Percentiles rank a stretch among this genome's conserved stretches.
Conservation (phyloP, 495 filamentous ascomycete genomes). For the Neurospora sp. region DNA sequence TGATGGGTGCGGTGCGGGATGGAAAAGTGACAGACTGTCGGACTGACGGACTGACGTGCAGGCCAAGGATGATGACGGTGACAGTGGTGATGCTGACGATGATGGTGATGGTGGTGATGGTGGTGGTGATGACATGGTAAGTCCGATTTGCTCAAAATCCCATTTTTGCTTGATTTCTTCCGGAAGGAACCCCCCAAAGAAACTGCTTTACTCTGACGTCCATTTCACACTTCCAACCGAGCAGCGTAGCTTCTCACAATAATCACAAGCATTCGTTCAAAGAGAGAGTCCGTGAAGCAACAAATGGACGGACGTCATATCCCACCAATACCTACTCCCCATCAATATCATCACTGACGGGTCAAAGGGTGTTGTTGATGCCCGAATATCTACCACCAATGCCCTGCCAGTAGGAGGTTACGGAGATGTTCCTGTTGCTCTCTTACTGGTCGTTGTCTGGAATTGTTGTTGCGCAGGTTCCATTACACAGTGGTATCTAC, state of each 20-base stretch:
- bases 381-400: not conserved
- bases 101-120: not conserved
- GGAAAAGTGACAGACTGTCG: not conserved
- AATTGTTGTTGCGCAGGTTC: not conserved
- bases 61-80: not conserved
- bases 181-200: no score
- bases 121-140: not conserved
- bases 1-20: not conserved
- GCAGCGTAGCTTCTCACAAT: no score
- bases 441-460: not conserved
- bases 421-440: not conserved
- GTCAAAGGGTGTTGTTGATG: not conserved
- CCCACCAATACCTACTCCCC: not conserved
- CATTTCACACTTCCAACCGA: no score
- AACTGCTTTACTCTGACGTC: no score
- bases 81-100: not conserved
- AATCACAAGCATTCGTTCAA: not conserved
- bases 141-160: not conserved
- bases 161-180: no score
- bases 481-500: not conserved
- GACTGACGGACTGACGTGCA: not conserved
- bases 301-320: not conserved
- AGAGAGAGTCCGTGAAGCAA: not conserved
- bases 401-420: not conserved
- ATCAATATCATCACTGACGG: not conserved